phyloP scores from a whole-genome alignment of 2,329 filamentous ascomycete genomes.

The Ophiostoma novo-ulmi region DNA sequence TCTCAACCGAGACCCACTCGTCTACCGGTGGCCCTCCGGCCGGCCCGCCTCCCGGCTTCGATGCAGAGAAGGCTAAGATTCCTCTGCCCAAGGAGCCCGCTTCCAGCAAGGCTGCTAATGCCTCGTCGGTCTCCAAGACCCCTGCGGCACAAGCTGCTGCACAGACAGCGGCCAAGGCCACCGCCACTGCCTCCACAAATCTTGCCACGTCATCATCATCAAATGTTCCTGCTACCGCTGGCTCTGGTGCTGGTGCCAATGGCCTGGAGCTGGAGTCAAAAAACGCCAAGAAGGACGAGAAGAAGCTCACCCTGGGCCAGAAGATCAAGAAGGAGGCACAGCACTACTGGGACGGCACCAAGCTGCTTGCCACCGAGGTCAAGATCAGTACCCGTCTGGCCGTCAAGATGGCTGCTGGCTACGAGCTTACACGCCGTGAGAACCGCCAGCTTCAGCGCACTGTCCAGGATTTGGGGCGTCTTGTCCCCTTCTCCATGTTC shows the following conservation, averaged over 20 bases:
- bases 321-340: conserved; percentile 90
- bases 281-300: conserved; percentile 59
- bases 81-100: conserved; percentile 58
- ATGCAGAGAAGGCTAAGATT: conserved; percentile 83
- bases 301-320: conserved; percentile 83
- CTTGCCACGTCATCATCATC: conserved; percentile 14
- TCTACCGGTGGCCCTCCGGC: conserved; percentile 44
- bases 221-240: conserved; percentile 18
- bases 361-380: conserved; percentile 85
- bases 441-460: conserved; percentile 88
- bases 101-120: conserved; percentile 28
- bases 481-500: conserved; percentile 95
- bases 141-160: not conserved
- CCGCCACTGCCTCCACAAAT: conserved; percentile 7
- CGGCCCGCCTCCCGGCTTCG: conserved; percentile 83
- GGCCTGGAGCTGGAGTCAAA: conserved; percentile 52
- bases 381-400: conserved; percentile 87
- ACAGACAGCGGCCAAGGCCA: conserved; percentile 2
- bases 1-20: conserved; percentile 57
- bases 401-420: conserved; percentile 95
- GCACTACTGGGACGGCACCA: conserved; percentile 99
- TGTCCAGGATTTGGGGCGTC: conserved; percentile 83
- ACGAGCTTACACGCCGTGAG: conserved; percentile 91
- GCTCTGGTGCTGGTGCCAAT: conserved; percentile 26
- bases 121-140: conserved; percentile 30